These are phyloP conservation scores for Andrographis paniculata DNA, from an alignment of 305 asterid genomes.

Conservation along the genomic window DNA sequence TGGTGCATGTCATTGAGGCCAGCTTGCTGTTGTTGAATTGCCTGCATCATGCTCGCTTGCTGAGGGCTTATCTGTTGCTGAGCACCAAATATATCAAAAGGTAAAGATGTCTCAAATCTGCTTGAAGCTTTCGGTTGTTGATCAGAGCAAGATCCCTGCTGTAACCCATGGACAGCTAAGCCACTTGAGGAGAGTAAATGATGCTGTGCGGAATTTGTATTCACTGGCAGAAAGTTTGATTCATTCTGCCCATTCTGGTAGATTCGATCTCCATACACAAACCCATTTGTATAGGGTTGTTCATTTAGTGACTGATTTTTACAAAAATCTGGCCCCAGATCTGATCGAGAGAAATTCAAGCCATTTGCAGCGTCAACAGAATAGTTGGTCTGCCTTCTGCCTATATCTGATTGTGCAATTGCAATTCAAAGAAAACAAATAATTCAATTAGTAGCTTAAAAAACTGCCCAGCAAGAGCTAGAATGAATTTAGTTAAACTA, in stretches of 20 bases:
- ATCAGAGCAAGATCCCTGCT: constrained; percentile 48
- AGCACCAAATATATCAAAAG: constrained; percentile 80
- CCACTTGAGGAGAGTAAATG: constrained; percentile 41
- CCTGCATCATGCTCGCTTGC: constrained; percentile 58
- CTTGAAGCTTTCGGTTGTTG: constrained; percentile 49
- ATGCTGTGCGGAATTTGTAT: constrained; percentile 48
- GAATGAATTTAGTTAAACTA: constrained; percentile 5
- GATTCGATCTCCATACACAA: constrained; percentile 50
- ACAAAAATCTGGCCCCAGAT: constrained; percentile 47
- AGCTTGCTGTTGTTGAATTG: constrained; percentile 69
- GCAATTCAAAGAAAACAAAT: constrained; percentile 16
- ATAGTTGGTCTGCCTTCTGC: constrained; percentile 53
- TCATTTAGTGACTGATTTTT: constrained; percentile 43
- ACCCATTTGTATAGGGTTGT: constrained; percentile 59
- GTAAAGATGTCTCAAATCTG: constrained; percentile 43
- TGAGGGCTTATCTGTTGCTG: constrained; percentile 74
- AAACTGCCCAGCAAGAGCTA: background rate
- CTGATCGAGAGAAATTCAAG: constrained; percentile 48
- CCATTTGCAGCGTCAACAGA: constrained; percentile 46
- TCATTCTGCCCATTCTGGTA: constrained; percentile 51
- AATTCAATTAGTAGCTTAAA: background rate
- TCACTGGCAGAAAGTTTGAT: constrained; percentile 53
- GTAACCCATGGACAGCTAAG: constrained; percentile 49
- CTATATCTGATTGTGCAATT: constrained; percentile 40
- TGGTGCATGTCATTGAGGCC: constrained; percentile 64